phyloP scores from a whole-genome alignment of 2,329 filamentous ascomycete species.

The Phaeosphaeriaceae sp. region DNA sequence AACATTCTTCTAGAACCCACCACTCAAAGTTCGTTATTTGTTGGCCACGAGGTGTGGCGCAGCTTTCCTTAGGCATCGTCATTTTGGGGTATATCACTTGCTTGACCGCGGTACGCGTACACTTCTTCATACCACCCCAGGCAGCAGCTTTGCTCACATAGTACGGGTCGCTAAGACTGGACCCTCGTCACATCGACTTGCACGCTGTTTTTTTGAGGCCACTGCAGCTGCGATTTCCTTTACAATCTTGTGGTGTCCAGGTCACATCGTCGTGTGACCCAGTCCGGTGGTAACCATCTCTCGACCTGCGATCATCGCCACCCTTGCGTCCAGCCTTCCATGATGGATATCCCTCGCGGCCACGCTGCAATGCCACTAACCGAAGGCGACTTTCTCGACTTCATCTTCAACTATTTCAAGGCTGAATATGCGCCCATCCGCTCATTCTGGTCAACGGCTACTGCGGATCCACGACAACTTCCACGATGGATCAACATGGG shows the following conservation, averaged over 20 bases:
- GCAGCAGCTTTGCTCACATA: constrained; percentile 37
- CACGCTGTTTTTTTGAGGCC: neutral
- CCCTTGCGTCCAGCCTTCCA: constrained; percentile 2
- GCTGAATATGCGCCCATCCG: constrained; percentile 48
- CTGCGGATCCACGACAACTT: constrained; percentile 38
- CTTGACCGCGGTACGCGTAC: constrained; percentile 24
- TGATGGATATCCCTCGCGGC: constrained; percentile 43
- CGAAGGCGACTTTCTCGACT: constrained; percentile 43
- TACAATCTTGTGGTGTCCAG: neutral
- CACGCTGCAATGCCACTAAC: constrained; percentile 41
- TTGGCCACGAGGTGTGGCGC: constrained; percentile 39
- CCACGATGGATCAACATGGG: constrained; percentile 44
- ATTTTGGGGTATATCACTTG: constrained; percentile 11
- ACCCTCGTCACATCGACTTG: neutral
- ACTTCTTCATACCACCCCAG: constrained; percentile 27
- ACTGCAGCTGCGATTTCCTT: neutral
- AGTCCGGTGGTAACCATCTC: neutral
- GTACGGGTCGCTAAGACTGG: constrained; percentile 1
- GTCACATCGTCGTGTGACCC: constrained; percentile 9
- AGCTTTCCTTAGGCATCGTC: constrained; percentile 25
- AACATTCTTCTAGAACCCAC: neutral
- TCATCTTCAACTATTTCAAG: constrained; percentile 48
- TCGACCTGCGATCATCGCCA: constrained; percentile 10
- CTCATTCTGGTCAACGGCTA: constrained; percentile 45
- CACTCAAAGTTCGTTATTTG: neutral